Conservation (phyloP, 1,139 yeast genomes). For the Eremothecium cymbalariae region DNA sequence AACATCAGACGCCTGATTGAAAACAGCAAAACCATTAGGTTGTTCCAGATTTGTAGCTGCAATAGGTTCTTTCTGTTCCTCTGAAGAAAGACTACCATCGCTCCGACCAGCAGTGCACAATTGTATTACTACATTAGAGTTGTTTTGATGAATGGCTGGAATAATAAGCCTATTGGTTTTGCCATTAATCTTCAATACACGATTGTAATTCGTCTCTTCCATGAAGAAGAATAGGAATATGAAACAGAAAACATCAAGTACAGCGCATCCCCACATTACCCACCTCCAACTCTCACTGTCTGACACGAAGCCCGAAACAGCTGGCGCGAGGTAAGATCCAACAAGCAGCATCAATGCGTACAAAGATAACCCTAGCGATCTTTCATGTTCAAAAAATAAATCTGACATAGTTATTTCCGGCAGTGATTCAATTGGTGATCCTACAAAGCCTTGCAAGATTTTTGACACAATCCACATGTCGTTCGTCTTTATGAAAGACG, state of each 20-base stretch:
- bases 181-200: constrained; percentile 21
- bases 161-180: constrained; percentile 9
- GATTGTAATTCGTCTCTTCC: constrained; percentile 42
- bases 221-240: constrained; percentile 37
- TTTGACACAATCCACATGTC: constrained; percentile 36
- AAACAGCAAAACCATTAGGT: too few relatives aligned
- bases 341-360: constrained; percentile 37
- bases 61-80: too few relatives aligned
- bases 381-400: constrained; percentile 44
- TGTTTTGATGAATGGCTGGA: constrained; percentile 2
- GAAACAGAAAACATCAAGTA: constrained; percentile 41
- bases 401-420: constrained; percentile 46
- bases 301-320: constrained; percentile 43
- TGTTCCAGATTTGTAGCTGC: too few relatives aligned
- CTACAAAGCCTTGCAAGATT: constrained; percentile 39
- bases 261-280: constrained; percentile 39
- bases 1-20: too few relatives aligned
- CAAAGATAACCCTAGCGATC: constrained; percentile 42
- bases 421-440: constrained; percentile 49
- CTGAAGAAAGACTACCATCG: too few relatives aligned
- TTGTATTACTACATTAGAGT: too few relatives aligned
- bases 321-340: constrained; percentile 39
- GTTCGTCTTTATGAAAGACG: constrained; percentile 35
- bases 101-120: too few relatives aligned
- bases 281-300: constrained; percentile 44